Evolutionary conservation across 1,139 yeast genomes (phyloP), one percentile per base, ranked within the genome.

Genomic region (Pichia terricola): DNA sequence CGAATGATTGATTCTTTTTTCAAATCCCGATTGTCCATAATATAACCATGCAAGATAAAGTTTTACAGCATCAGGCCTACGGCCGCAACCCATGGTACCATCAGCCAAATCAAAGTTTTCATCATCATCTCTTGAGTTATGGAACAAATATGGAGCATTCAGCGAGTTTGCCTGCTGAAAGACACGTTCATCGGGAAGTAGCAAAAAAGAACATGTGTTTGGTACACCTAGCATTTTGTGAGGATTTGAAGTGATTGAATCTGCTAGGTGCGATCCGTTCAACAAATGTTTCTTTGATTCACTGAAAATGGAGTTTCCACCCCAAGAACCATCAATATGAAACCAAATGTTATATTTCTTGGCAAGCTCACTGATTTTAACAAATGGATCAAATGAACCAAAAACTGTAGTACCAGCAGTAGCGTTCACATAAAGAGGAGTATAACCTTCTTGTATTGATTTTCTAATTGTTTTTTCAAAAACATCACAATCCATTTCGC

Each of bases 211-310:
- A 61, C 95, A 86, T 0, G 95, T 85, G 44, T 81, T 79, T 39
- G 95, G 95, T 6, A 83, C 87, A n/a, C 95, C 95, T 39, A 86
- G 71, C 86, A 84, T 81, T 58, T 86, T 86, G 64, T 86, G 95
- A 3, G 95, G 95, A 58, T 85, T 86, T 25, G 80, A 77, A 3
- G 95, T 85, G 46, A 86, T 69, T n/a, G 91, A 81, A 60, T 85
- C 77, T 2, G 94, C 94, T 30, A 70, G 59, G 40, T 81, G 74
- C 34, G 75, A 62, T 1, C 95, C 95, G 7, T 60, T 57, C 53
- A 86, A 60, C 54, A 73, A 72, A 44, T 61, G 46, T 35, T 61
- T 62, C 45, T 78, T 76, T n/a, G 55, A 65, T 0, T 60, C 53
- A 30, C 88, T 79, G 63, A 85, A 86, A 0, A 81, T 72, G 8